Percentiles rank a stretch among this genome's conserved stretches.
phyloP scores from a whole-genome alignment of 805 yeast species.

The Candida sithepensis region DNA sequence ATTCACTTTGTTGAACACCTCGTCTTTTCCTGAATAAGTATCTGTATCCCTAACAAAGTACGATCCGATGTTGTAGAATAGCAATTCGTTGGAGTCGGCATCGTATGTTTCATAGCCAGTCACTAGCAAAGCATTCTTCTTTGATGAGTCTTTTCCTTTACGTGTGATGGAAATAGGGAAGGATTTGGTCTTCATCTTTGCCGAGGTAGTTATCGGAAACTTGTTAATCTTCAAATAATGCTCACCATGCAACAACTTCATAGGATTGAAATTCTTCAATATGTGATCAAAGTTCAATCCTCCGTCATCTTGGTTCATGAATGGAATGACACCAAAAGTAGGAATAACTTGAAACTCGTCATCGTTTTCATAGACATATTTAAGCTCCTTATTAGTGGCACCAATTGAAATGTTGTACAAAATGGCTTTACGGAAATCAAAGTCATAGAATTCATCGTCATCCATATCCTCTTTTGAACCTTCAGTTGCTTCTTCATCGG shows the following conservation, averaged over 20 bases:
- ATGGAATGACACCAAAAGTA: constrained; percentile 85
- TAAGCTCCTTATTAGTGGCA: constrained; percentile 70
- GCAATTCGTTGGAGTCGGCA: constrained; percentile 57
- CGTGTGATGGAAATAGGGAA: constrained; percentile 72
- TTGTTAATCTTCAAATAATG: constrained; percentile 77
- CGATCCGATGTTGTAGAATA: constrained; percentile 81
- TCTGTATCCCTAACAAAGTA: constrained; percentile 76
- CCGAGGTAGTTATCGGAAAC: constrained; percentile 77
- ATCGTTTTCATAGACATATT: constrained; percentile 75
- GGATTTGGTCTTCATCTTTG: constrained; percentile 55
- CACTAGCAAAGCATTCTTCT: constrained; percentile 71
- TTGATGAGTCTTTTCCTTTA: constrained; percentile 47
- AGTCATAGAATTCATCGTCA: constrained; percentile 46
- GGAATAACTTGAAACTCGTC: constrained; percentile 82
- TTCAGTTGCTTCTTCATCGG: constrained; percentile 41
- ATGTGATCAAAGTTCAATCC: constrained; percentile 55
- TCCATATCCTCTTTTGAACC: constrained; percentile 33
- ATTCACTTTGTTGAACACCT: constrained; percentile 40
- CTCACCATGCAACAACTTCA: constrained; percentile 90
- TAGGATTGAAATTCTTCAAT: constrained; percentile 82
- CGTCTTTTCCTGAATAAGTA: constrained; percentile 50
- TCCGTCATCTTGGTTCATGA: constrained; percentile 60
- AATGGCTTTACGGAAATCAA: constrained; percentile 67
- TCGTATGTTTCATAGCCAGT: constrained; percentile 72
- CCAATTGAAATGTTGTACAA: constrained; percentile 90